Evolutionary conservation across 495 filamentous ascomycete species (phyloP), one percentile per base, ranked within the genome.

Genomic region (Talaromyces thailandensis): DNA sequence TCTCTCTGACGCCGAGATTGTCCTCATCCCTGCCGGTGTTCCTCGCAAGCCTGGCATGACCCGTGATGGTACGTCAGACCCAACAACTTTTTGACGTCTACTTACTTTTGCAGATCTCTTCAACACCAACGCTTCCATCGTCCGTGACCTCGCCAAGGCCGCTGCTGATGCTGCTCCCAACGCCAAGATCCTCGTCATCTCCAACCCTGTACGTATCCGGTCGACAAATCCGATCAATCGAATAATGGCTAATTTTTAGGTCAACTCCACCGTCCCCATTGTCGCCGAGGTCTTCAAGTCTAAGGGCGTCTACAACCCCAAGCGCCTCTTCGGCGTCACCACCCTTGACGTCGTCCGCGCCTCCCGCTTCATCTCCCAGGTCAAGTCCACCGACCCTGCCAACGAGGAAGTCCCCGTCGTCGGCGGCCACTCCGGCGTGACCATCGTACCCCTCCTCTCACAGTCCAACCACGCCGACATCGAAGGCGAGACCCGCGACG

Each of bases 121-220:
- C 90, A 98, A 98, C 84, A 98, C 93, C 83, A 98, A 98, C 77
- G 94, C 95, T 76, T 96, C 92, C 66, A 98, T 98, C 72, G 94
- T 98, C 74, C 94, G 94, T 64, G 94, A 98, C 79, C 87, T 98
- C 64, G 93, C 94, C 75, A 97, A 98, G 86, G 92, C 92, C 67
- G 86, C 85, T 71, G 94, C 94, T 69, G 87, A 96, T 68, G 82
- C 89, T 69, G 82, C 86, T 74, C 95, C 94, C 63, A 84, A 98
- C 55, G 95, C 94, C 77, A 96, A 95, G 75, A 82, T 98, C 76
- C 88, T 98, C 71, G 86, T 98, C 82, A 98, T 98, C 79, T 85
- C 92, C 77, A 98, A 98, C 85, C 94, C 94, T 32, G 94, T 86
- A 79, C 58, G 81, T 65, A 24, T 8, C 12, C 53, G 18, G 40